Evolutionary conservation across 768 basidiomycete genomes (phyloP), one percentile per base, ranked within the genome.

Genomic region (Mrakia blollopis): DNA sequence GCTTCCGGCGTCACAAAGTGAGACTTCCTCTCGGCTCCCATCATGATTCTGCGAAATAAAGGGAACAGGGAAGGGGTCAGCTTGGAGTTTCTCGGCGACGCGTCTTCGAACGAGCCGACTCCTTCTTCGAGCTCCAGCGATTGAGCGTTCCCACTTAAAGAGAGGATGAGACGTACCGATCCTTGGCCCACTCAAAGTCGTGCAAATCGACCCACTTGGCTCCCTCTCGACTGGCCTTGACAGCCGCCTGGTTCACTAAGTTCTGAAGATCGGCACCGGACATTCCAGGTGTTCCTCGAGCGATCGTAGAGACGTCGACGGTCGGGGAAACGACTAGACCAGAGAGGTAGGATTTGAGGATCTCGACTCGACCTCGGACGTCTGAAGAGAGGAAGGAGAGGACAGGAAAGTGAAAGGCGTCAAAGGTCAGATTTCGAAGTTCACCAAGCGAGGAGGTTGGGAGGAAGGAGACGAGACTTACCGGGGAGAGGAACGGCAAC

Each of bases 161-260:
- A 39, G 18, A 28, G 39, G 11, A 41, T 0, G 28, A 52, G 14
- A 54, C 70, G 30, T 30, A 54, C 68, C 81, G 69, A 77, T 92
- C 93, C 87, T 93, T 97, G 16, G 97, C 97, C 97, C 97, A 99
- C 85, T 98, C 96, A 82, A 98, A 92, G 83, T 98, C 94, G 79
- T 87, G 89, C 78, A 92, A 83, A 32, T 84, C 85, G 7, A 99
- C 94, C 79, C 88, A 87, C 68, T 85, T 87, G 57, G 89, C 90
- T 14, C 88, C 89, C 80, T 98, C 92, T 80, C 92, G 90, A 23
- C 93, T 90, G 16, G 97, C 97, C 83, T 97, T 92, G 74, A 98
- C 92, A 5, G 97, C 97, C 18, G 97, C 97, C 77, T 86, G 85
- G 90, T 99, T 99, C 80, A 98, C 91, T 88, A 98, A 89, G 83